Conservation (phyloP, 805 yeast genomes). For the Yamadazyma akitaensis region DNA sequence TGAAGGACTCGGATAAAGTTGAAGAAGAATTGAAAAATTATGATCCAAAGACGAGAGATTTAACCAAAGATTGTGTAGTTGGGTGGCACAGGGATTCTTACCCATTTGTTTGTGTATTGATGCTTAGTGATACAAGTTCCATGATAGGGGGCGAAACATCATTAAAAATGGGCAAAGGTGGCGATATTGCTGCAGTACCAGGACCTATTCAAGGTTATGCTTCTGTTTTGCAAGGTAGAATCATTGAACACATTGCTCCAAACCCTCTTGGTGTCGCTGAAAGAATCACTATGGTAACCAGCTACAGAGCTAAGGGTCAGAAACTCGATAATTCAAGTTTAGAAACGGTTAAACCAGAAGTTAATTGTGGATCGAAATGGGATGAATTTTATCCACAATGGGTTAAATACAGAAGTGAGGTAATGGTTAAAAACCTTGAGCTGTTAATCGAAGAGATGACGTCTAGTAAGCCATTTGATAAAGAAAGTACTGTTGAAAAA, state of each 20-base stretch:
- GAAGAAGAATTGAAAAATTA: slow-evolving; percentile 21
- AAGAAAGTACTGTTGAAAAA: slow-evolving; percentile 19
- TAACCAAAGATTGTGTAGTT: slow-evolving; percentile 47
- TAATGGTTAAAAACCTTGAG: slow-evolving; percentile 24
- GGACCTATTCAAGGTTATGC: slow-evolving; percentile 37
- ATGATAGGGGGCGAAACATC: slow-evolving; percentile 65
- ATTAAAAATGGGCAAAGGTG: slow-evolving; percentile 42
- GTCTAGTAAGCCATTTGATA: slow-evolving; percentile 21
- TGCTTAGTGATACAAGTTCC: slow-evolving; percentile 54
- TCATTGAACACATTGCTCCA: slow-evolving; percentile 42
- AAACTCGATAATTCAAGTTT: slow-evolving; percentile 30
- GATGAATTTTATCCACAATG: slow-evolving; percentile 37
- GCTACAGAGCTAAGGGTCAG: slow-evolving; percentile 31
- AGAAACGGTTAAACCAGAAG: slow-evolving; percentile 37
- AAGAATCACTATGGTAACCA: slow-evolving; percentile 43
- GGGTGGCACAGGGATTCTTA: slow-evolving; percentile 66
- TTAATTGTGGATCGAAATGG: slow-evolving; percentile 33
- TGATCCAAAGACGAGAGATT: slow-evolving; percentile 11
- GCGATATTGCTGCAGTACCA: slow-evolving; percentile 19
- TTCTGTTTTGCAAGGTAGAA: slow-evolving; percentile 37
- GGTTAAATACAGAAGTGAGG: slow-evolving; percentile 29
- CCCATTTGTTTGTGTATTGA: slow-evolving; percentile 62
- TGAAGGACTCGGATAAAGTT: slow-evolving; percentile 37
- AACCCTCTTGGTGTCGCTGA: slow-evolving; percentile 32
- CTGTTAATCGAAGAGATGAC: slow-evolving; percentile 14